phyloP scores from a whole-genome alignment of 2,329 filamentous ascomycete species.

The Epichloe glyceriae region DNA sequence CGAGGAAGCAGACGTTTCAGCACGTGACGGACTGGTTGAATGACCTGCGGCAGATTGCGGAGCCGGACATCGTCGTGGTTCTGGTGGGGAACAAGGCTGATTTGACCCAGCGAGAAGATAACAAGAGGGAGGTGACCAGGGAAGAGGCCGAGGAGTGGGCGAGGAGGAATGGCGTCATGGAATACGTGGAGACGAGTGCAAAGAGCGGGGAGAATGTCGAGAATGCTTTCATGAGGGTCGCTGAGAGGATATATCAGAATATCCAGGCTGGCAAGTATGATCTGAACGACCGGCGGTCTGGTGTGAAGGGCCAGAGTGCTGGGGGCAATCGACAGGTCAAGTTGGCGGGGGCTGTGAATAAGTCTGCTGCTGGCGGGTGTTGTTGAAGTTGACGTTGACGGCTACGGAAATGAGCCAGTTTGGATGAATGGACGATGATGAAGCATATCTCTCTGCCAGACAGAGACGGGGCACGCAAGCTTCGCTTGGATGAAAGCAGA shows the following conservation, averaged over 20 bases:
- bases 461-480: background rate
- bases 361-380: conserved; percentile 30
- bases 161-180: conserved; percentile 66
- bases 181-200: conserved; percentile 92
- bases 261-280: conserved; percentile 94
- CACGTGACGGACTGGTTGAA: conserved; percentile 89
- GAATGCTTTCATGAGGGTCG: conserved; percentile 81
- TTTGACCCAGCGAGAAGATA: conserved; percentile 45
- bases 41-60: conserved; percentile 86
- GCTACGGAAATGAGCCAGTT: background rate
- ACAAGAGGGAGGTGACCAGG: conserved; percentile 65
- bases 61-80: conserved; percentile 88
- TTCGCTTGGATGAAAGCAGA: conserved; percentile 1
- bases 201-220: conserved; percentile 95
- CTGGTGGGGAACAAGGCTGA: conserved; percentile 94
- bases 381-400: conserved; percentile 25
- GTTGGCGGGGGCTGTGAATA: conserved; percentile 26
- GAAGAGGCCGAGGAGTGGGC: conserved; percentile 90
- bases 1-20: conserved; percentile 68
- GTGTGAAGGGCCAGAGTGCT: conserved; percentile 64
- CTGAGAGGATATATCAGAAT: conserved; percentile 91
- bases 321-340: conserved; percentile 33
- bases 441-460: background rate
- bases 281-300: conserved; percentile 80
- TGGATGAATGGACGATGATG: background rate